Conservation (phyloP, 345 rosid genomes). For the Odontarrhena argentea region DNA sequence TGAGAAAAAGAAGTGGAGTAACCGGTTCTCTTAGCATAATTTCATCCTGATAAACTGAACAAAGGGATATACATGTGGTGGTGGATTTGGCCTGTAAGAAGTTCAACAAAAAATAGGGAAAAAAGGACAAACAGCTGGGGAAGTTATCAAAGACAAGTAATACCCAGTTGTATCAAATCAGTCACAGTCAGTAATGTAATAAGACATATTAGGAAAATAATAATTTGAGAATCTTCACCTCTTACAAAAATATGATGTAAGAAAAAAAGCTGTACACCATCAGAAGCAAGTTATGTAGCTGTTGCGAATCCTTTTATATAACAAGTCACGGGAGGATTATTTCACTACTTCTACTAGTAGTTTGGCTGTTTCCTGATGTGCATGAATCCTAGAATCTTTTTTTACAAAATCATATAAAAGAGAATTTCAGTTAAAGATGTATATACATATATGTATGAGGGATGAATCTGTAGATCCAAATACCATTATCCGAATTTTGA, state of each 20-base stretch:
- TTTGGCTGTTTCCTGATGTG: slow-evolving; percentile 28
- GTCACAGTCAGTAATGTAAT: slow-evolving; percentile 30
- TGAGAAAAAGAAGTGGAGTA: too few relatives aligned
- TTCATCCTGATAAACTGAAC: too few relatives aligned
- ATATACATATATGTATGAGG: background rate
- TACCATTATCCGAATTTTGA: background rate
- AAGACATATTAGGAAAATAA: background rate
- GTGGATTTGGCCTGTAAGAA: background rate
- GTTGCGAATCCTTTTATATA: slow-evolving; percentile 19
- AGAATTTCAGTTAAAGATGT: background rate
- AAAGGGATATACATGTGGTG: too few relatives aligned
- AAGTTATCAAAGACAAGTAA: slow-evolving; percentile 38
- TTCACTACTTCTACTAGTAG: slow-evolving; percentile 10
- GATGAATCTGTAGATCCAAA: background rate
- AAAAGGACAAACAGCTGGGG: slow-evolving; percentile 26
- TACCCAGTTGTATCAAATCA: slow-evolving; percentile 38
- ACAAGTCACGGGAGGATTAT: slow-evolving; percentile 28
- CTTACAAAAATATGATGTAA: slow-evolving; percentile 19
- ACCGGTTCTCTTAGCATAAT: too few relatives aligned
- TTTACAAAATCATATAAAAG: background rate
- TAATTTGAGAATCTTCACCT: slow-evolving; percentile 12
- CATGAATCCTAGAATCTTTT: background rate
- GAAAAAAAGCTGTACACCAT: background rate
- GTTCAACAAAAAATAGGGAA: background rate
- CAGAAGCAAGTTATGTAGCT: slow-evolving; percentile 21